phyloP scores from a whole-genome alignment of 176 grass and related monocot genomes.

The Elaeis guineensis region DNA sequence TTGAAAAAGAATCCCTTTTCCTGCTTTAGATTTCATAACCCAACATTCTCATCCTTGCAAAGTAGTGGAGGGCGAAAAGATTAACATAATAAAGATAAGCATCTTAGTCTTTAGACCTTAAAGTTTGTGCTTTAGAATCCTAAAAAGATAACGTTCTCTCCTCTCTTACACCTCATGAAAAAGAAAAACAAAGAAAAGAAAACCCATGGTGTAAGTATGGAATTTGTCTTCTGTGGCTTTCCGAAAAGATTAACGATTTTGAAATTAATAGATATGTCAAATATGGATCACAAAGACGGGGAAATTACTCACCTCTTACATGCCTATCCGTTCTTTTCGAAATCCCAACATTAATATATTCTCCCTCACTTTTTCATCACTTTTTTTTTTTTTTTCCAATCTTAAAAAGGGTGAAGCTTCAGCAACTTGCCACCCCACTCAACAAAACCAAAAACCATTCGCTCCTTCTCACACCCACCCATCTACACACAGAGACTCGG shows the following conservation, averaged over 20 bases:
- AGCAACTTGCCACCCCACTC: constrained; percentile 2
- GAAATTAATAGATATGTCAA: no score
- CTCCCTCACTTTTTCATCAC: constrained; percentile 31
- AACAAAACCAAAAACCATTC: no score
- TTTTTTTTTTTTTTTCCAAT: constrained; percentile 12
- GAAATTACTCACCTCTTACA: neutral
- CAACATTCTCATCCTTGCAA: constrained; percentile 38
- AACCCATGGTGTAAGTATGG: constrained; percentile 25
- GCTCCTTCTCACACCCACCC: no score
- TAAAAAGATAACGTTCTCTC: constrained; percentile 35
- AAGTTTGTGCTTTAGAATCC: constrained; percentile 48
- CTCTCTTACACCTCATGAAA: neutral
- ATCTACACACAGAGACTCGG: no score
- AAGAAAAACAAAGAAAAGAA: constrained; percentile 1
- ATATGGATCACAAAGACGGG: no score
- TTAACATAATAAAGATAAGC: constrained; percentile 47
- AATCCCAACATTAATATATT: constrained; percentile 10
- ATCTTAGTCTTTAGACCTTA: constrained; percentile 40
- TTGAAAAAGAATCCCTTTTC: constrained; percentile 36
- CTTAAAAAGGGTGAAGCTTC: constrained; percentile 31
- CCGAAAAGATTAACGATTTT: neutral
- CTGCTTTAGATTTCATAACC: constrained; percentile 26
- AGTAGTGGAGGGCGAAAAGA: constrained; percentile 36
- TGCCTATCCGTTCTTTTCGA: constrained; percentile 7
- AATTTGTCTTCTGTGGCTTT: constrained; percentile 26